Conservation (phyloP, 768 basidiomycete genomes). For the Boletus rubroflammeus region DNA sequence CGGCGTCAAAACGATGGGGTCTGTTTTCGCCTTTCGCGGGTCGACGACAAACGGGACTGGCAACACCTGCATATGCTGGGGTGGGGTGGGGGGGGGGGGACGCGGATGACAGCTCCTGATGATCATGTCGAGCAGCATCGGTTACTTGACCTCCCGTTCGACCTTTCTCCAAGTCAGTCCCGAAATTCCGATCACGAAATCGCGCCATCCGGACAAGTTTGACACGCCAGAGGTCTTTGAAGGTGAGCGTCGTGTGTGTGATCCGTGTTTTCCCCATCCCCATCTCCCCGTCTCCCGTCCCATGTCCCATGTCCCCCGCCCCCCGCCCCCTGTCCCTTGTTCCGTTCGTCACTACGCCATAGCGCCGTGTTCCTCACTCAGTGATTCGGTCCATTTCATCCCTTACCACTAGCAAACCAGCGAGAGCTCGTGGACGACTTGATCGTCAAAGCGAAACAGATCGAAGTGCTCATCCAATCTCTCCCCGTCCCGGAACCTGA, state of each 20-base stretch:
- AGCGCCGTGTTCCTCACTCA: background rate
- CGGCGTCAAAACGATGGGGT: background rate
- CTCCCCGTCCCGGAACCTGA: conserved; percentile 78
- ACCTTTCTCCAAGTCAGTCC: conserved; percentile 76
- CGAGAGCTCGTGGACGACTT: conserved; percentile 82
- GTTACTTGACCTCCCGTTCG: conserved; percentile 73
- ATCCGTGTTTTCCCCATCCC: background rate
- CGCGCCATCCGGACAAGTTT: conserved; percentile 65
- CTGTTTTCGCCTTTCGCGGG: background rate
- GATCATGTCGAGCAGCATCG: conserved; percentile 82
- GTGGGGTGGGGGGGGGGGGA: too few relatives aligned
- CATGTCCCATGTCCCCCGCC: too few relatives aligned
- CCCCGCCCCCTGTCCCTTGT: background rate
- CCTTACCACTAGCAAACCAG: conserved; percentile 59
- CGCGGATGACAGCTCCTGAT: conserved; percentile 61
- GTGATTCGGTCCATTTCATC: background rate
- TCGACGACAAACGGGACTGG: background rate
- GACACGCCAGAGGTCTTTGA: conserved; percentile 74
- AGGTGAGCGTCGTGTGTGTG: conserved; percentile 37
- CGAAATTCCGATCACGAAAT: conserved; percentile 82
- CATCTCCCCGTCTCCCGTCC: background rate
- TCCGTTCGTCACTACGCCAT: background rate
- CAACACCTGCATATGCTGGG: background rate
- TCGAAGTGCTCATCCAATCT: conserved; percentile 78
- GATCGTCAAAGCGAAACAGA: conserved; percentile 83